Evolutionary conservation across 2,329 filamentous ascomycete genomes (phyloP).

Genomic region (Fusarium paranaense): DNA sequence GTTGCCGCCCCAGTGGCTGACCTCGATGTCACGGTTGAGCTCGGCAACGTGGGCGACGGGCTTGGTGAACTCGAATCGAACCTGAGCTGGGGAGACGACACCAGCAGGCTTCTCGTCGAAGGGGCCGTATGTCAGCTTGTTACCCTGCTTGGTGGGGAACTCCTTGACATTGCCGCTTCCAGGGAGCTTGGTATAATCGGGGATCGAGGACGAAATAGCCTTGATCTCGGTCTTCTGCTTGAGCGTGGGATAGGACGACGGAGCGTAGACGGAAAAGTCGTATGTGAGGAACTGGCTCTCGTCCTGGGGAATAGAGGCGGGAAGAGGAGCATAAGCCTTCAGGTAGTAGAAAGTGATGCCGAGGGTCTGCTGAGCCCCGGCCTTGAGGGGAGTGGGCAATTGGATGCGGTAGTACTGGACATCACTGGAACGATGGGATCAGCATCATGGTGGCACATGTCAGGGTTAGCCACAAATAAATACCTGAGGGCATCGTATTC

Average conservation of each 20-base stretch:
- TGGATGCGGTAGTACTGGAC: slow-evolving; percentile 87
- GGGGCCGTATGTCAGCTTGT: slow-evolving; percentile 89
- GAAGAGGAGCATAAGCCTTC: slow-evolving; percentile 82
- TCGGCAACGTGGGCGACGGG: slow-evolving; percentile 83
- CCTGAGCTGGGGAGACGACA: slow-evolving; percentile 75
- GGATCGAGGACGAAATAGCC: slow-evolving; percentile 80
- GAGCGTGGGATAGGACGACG: slow-evolving; percentile 83
- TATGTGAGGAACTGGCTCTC: slow-evolving; percentile 90
- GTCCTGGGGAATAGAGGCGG: slow-evolving; percentile 83
- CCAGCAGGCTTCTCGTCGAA: slow-evolving; percentile 87
- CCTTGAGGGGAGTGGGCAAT: slow-evolving; percentile 79
- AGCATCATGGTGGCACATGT: slow-evolving; percentile 14
- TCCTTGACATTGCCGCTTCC: slow-evolving; percentile 70
- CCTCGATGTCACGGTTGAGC: slow-evolving; percentile 91
- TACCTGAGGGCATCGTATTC: slow-evolving; percentile 72
- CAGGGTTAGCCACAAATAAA: slow-evolving; percentile 42
- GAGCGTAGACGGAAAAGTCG: slow-evolving; percentile 85
- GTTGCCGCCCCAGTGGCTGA: slow-evolving; percentile 98
- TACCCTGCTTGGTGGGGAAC: slow-evolving; percentile 83
- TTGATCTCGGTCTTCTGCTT: slow-evolving; percentile 99
- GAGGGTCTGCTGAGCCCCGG: slow-evolving; percentile 84
- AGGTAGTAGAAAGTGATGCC: slow-evolving; percentile 88
- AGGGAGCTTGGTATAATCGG: slow-evolving; percentile 84
- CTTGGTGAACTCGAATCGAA: slow-evolving; percentile 96
- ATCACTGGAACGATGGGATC: slow-evolving; percentile 61